Evolutionary conservation across 2,329 filamentous ascomycete species (phyloP).

Genomic region (Ceratocystis destructans): DNA sequence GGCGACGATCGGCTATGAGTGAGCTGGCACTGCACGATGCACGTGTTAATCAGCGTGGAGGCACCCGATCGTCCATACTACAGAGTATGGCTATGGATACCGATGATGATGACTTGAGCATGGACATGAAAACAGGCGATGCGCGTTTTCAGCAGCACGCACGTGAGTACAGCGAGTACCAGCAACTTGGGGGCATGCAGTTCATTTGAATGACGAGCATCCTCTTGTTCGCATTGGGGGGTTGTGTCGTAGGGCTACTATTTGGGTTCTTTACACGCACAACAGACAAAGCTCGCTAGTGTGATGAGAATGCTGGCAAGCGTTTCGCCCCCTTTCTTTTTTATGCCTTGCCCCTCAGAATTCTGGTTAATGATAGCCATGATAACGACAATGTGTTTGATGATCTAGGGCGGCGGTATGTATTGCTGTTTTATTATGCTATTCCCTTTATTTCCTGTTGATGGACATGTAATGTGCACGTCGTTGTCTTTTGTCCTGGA

Average conservation of each 20-base stretch:
- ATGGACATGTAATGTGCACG: not conserved
- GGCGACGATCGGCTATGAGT: slow-evolving; percentile 7
- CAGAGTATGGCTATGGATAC: slow-evolving; percentile 14
- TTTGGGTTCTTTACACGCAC: no score
- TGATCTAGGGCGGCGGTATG: not conserved
- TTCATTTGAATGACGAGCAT: not conserved
- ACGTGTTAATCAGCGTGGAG: not conserved
- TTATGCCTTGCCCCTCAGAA: not conserved
- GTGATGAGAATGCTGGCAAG: not conserved
- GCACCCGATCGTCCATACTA: not conserved
- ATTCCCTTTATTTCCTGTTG: not conserved
- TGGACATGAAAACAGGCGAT: not conserved
- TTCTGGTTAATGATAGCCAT: not conserved
- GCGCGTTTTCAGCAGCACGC: not conserved
- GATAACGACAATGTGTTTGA: slow-evolving; percentile 5
- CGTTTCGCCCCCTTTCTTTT: not conserved
- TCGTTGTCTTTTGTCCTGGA: not conserved
- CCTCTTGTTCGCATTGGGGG: no score
- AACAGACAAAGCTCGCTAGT: not conserved
- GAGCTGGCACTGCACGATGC: slow-evolving; percentile 7
- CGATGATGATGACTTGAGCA: not conserved
- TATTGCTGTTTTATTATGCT: not conserved
- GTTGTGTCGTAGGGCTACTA: no score
- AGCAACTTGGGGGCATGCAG: not conserved
- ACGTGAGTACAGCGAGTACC: not conserved